Conservation (phyloP, 73 alveolate genomes). For the Symbiodinium pilosum region DNA sequence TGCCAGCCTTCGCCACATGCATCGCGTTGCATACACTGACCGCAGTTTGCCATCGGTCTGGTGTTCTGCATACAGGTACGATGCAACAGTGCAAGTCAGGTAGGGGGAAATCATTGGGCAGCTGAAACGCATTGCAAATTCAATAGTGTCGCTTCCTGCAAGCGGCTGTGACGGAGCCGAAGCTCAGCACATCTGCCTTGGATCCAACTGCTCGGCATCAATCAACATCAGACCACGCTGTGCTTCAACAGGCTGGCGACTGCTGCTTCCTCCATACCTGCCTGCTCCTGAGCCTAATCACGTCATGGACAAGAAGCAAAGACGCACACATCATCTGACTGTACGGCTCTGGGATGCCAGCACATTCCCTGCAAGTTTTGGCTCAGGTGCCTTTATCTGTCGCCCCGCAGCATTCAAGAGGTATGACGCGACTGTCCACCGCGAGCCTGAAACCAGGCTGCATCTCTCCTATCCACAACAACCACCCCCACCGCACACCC, state of each 20-base stretch:
- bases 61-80: background rate
- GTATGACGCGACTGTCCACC: background rate
- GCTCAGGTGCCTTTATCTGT: background rate
- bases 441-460: slow-evolving; percentile 10
- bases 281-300: no score
- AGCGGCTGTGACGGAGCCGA: background rate
- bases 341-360: no score
- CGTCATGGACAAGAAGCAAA: no score
- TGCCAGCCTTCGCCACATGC: background rate
- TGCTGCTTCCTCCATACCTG: no score
- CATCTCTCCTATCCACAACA: no score
- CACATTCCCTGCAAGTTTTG: no score
- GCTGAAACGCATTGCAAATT: background rate
- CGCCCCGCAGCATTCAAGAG: background rate
- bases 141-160: background rate
- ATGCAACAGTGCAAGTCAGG: background rate
- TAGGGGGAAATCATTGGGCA: background rate
- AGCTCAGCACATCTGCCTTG: background rate
- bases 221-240: no score
- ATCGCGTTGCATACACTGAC: background rate
- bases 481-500: no score
- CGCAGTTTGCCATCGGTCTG: background rate
- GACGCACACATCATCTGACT: no score
- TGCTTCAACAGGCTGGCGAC: no score
- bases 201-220: no score